Conservation (phyloP, 805 yeast genomes). For the Candida ulmi region DNA sequence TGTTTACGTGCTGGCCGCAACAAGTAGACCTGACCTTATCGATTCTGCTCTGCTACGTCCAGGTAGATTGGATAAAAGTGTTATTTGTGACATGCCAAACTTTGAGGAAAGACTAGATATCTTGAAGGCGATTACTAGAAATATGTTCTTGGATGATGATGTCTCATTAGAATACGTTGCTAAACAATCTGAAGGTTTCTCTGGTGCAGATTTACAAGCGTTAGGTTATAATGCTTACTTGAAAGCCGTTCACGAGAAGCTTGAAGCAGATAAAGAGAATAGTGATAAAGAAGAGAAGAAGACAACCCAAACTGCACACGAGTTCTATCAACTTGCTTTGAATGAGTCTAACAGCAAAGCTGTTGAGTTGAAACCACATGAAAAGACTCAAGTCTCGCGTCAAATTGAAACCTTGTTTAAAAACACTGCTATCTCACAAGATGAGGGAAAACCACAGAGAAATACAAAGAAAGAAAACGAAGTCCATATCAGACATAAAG, state of each 20-base stretch:
- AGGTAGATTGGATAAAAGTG: conserved; percentile 90
- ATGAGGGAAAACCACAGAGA: conserved; percentile 1
- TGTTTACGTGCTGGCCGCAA: conserved; percentile 93
- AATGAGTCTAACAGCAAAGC: conserved; percentile 12
- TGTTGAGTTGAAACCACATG: conserved; percentile 29
- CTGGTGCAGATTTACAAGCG: conserved; percentile 96
- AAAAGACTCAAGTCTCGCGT: conserved; percentile 33
- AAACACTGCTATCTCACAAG: conserved; percentile 7
- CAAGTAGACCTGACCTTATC: conserved; percentile 91
- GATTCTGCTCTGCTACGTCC: conserved; percentile 94
- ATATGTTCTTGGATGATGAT: conserved; percentile 49
- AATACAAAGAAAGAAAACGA: conserved; percentile 14
- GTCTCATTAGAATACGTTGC: conserved; percentile 57
- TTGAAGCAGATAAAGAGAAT: conserved; percentile 40
- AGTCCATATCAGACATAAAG: conserved; percentile 44
- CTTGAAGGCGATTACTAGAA: conserved; percentile 47
- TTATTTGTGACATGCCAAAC: conserved; percentile 84
- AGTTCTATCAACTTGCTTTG: conserved; percentile 38
- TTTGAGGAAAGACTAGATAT: conserved; percentile 70
- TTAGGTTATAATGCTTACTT: conserved; percentile 86
- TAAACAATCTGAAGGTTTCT: conserved; percentile 59
- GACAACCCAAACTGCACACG: conserved; percentile 20
- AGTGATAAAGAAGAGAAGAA: conserved; percentile 16
- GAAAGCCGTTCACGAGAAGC: conserved; percentile 71
- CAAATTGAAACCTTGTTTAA: conserved; percentile 37